phyloP scores from a whole-genome alignment of 108 stramenopile species.

The Mediolabrus comicus region DNA sequence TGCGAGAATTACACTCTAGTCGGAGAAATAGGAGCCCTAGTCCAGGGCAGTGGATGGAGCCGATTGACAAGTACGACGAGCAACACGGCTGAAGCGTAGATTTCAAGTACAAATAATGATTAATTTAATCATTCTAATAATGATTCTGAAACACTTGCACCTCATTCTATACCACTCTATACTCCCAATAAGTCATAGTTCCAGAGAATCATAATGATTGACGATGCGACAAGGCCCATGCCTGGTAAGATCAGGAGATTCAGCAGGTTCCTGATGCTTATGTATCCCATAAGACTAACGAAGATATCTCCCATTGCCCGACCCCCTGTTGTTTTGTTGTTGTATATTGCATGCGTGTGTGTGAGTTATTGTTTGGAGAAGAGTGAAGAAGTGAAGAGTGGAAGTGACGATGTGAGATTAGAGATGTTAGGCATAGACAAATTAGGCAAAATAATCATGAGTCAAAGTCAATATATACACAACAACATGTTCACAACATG shows the following conservation, averaged over 20 bases:
- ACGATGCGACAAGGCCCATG: constrained; percentile 13
- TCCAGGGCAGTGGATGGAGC: constrained; percentile 64
- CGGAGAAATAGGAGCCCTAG: constrained; percentile 59
- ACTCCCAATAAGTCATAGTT: constrained; percentile 33
- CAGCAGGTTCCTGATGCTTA: constrained; percentile 60
- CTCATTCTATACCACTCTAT: neutral
- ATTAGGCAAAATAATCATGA: neutral
- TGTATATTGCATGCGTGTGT: too few relatives aligned
- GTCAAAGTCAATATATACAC: neutral
- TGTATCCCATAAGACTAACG: constrained; percentile 60
- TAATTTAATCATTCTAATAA: neutral
- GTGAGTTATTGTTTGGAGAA: too few relatives aligned
- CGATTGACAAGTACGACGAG: constrained; percentile 39
- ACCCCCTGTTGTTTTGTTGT: too few relatives aligned
- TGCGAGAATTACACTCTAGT: constrained; percentile 36
- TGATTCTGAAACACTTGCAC: neutral
- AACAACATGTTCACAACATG: constrained; percentile 2
- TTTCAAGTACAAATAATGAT: neutral
- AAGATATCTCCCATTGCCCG: constrained; percentile 63
- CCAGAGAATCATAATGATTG: constrained; percentile 19
- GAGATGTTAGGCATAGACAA: too few relatives aligned
- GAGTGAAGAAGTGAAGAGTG: too few relatives aligned
- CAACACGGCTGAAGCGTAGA: neutral
- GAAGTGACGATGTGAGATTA: too few relatives aligned
- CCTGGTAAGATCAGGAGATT: constrained; percentile 65